phyloP scores from a whole-genome alignment of 2,329 filamentous ascomycete genomes.

The Stachybotrys echinatus region DNA sequence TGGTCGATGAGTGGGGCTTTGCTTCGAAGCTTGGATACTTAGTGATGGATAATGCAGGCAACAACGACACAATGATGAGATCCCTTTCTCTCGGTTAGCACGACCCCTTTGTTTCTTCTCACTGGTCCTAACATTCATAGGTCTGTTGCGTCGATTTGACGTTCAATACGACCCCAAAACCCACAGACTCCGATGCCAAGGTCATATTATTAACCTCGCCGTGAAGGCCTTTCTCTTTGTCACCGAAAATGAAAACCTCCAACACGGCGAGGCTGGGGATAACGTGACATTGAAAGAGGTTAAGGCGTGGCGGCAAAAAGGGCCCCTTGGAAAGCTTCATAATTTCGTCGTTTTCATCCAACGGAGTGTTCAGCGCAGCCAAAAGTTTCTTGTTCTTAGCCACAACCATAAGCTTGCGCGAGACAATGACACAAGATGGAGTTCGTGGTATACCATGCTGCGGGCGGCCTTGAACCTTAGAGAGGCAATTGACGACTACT shows the following conservation, averaged over 20 bases:
- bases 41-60: slow-evolving; percentile 6
- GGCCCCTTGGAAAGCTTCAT: slow-evolving; percentile 4
- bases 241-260: slow-evolving; percentile 5
- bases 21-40: slow-evolving; percentile 6
- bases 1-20: slow-evolving; percentile 6
- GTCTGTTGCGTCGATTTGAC: slow-evolving; percentile 5
- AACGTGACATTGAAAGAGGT: slow-evolving; percentile 3
- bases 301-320: background rate
- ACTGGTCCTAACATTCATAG: slow-evolving; percentile 3
- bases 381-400: slow-evolving; percentile 5
- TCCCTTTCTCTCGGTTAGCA: slow-evolving; percentile 1
- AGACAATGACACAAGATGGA: slow-evolving; percentile 2
- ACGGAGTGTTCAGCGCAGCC: slow-evolving; percentile 2
- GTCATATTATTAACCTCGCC: slow-evolving; percentile 4
- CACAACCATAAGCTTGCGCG: slow-evolving; percentile 3
- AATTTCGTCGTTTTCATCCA: slow-evolving; percentile 5
- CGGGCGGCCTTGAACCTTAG: background rate
- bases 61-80: slow-evolving; percentile 6
- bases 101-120: slow-evolving; percentile 2
- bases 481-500: slow-evolving; percentile 4
- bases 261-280: no score
- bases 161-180: slow-evolving; percentile 4
- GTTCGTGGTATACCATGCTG: slow-evolving; percentile 4
- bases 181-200: slow-evolving; percentile 4
- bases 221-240: slow-evolving; percentile 6